A percentile compares a stretch with the other conserved stretches of the same genome.
These are phyloP conservation scores for Acaromyces ingoldii DNA, from an alignment of 1,284 basidiomycete species.

Conservation along the genomic window DNA sequence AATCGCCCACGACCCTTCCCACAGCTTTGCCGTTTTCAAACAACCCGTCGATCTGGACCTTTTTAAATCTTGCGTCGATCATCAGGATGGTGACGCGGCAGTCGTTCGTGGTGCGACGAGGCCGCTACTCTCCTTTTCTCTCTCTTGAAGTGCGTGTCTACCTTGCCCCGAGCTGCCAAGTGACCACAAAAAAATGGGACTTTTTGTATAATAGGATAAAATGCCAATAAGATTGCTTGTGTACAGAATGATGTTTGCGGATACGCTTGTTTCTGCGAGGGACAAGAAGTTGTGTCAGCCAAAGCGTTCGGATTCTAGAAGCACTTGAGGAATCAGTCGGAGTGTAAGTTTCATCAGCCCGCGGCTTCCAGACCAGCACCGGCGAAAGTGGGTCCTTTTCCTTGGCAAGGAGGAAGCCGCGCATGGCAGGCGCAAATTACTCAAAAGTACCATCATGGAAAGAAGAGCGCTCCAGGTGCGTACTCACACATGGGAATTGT, in stretches of 20 bases:
- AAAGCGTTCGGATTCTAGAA: no score
- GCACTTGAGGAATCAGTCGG: no score
- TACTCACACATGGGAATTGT: background rate
- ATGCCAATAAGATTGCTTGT: no score
- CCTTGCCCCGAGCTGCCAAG: no score
- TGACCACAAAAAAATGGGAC: no score
- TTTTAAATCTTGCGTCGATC: conserved; percentile 11
- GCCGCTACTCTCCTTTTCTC: conserved; percentile 4
- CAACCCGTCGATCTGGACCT: conserved; percentile 14
- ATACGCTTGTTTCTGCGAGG: no score
- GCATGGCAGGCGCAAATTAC: conserved; percentile 6
- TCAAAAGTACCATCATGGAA: conserved; percentile 3
- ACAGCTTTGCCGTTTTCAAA: conserved; percentile 20
- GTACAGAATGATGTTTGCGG: no score
- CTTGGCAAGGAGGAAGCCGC: background rate
- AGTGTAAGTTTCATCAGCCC: conserved; percentile 4
- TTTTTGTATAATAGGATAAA: no score
- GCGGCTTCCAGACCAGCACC: background rate
- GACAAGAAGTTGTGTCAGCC: no score
- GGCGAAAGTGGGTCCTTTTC: conserved; percentile 6
- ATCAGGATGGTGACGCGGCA: conserved; percentile 5
- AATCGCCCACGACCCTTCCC: conserved; percentile 13
- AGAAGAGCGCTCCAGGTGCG: background rate
- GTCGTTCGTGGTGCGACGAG: conserved; percentile 1
- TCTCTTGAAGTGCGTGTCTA: conserved; percentile 2